Conservation (phyloP, 139 green algal species). For the Eudorina sp. region DNA sequence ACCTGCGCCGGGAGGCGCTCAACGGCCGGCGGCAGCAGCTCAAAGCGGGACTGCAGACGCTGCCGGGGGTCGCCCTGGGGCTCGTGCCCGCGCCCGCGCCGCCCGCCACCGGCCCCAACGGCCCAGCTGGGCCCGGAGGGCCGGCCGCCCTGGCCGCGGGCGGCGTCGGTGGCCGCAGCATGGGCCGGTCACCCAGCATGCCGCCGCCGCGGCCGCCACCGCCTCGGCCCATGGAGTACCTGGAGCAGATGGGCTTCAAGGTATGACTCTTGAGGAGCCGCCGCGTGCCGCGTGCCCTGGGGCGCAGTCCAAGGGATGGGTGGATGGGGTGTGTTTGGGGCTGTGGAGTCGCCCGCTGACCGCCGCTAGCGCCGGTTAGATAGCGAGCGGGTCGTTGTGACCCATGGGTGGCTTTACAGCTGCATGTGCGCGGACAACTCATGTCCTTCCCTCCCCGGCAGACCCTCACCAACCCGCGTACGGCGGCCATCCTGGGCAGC, state of each 20-base stretch:
- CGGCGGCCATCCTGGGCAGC: background rate
- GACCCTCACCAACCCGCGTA: constrained; percentile 19
- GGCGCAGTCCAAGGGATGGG: no score
- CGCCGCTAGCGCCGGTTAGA: no score
- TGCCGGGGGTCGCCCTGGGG: background rate
- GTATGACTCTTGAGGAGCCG: no score
- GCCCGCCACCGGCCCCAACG: background rate
- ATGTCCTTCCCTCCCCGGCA: background rate
- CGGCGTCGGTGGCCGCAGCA: background rate
- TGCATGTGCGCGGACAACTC: no score
- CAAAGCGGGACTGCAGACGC: background rate
- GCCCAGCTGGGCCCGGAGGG: background rate
- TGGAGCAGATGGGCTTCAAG: constrained; percentile 24
- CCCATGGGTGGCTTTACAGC: no score
- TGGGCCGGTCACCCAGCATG: background rate
- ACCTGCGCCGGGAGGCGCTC: background rate
- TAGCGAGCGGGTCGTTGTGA: no score
- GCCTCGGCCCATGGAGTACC: background rate
- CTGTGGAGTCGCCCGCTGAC: no score
- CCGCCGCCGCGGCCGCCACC: constrained; percentile 20
- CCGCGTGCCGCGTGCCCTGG: no score
- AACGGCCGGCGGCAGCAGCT: background rate
- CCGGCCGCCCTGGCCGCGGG: background rate
- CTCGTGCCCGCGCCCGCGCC: background rate
- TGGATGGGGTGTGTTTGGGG: no score